Evolutionary conservation across 139 green algal species (phyloP).

Genomic region (Picochlorum sp.): DNA sequence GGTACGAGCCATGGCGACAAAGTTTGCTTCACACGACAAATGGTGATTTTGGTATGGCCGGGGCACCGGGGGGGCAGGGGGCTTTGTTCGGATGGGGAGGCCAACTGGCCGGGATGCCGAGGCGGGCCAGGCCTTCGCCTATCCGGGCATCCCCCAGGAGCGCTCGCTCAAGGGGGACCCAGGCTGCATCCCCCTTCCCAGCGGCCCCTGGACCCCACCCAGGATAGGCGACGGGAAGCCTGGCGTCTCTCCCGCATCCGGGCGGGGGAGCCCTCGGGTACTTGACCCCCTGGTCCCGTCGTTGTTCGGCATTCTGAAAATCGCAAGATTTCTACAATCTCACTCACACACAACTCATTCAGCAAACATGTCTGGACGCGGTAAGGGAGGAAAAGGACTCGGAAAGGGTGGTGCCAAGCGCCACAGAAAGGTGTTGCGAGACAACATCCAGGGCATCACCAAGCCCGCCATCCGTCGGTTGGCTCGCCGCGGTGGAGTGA

Average conservation of each 20-base stretch:
- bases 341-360: background rate
- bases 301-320: no score
- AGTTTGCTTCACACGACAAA: no score
- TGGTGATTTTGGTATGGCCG: no score
- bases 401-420: slow-evolving; percentile 66
- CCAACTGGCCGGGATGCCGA: background rate
- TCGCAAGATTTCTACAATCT: background rate
- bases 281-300: no score
- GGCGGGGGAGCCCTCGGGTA: no score
- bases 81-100: no score
- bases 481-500: slow-evolving; percentile 75
- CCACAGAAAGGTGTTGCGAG: slow-evolving; percentile 32
- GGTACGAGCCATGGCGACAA: slow-evolving; percentile 89
- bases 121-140: no score
- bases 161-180: background rate
- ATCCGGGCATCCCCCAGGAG: background rate
- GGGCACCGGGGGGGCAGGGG: no score
- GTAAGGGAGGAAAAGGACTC: slow-evolving; percentile 90
- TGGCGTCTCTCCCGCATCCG: no score
- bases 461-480: slow-evolving; percentile 72
- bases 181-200: no score
- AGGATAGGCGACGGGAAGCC: no score
- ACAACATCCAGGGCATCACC: slow-evolving; percentile 78
- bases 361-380: slow-evolving; percentile 74
- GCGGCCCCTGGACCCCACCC: no score